phyloP scores from a whole-genome alignment of 495 filamentous ascomycete species.

The Peziza echinospora region DNA sequence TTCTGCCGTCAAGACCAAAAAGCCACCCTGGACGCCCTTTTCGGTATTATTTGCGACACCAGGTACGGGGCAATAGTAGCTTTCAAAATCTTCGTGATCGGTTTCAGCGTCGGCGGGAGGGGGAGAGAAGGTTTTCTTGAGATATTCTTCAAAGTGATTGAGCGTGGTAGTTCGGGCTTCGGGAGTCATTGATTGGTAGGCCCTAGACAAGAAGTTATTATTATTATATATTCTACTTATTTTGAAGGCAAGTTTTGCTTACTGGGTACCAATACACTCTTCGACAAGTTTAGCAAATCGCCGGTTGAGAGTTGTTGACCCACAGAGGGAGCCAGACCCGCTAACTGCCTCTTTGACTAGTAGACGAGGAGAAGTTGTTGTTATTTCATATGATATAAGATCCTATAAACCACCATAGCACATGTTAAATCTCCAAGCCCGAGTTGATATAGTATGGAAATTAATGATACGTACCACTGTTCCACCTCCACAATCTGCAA shows the following conservation, averaged over 20 bases:
- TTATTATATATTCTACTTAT: background rate
- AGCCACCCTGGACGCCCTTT: conserved; percentile 37
- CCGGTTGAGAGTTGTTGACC: conserved; percentile 44
- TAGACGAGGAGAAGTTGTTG: conserved; percentile 24
- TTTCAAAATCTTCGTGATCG: conserved; percentile 23
- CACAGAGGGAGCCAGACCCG: conserved; percentile 42
- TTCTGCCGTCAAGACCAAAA: conserved; percentile 34
- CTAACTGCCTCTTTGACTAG: conserved; percentile 42
- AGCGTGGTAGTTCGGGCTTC: conserved; percentile 48
- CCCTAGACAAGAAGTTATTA: background rate
- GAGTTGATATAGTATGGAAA: background rate
- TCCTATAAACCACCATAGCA: conserved; percentile 9
- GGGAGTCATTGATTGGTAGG: conserved; percentile 31
- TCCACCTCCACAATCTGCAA: conserved; percentile 54
- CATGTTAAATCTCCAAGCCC: background rate
- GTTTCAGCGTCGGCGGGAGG: conserved; percentile 35
- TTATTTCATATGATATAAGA: conserved; percentile 25
- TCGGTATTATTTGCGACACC: conserved; percentile 43
- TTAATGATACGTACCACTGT: conserved; percentile 28
- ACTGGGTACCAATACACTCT: conserved; percentile 29
- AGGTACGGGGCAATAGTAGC: conserved; percentile 45
- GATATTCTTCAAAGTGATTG: conserved; percentile 37
- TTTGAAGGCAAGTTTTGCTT: conserved; percentile 2
- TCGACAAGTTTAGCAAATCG: conserved; percentile 42
- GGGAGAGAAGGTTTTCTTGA: conserved; percentile 42